These are phyloP conservation scores for Apiospora aurea DNA, from an alignment of 2,329 filamentous ascomycete genomes.

Conservation along the genomic window DNA sequence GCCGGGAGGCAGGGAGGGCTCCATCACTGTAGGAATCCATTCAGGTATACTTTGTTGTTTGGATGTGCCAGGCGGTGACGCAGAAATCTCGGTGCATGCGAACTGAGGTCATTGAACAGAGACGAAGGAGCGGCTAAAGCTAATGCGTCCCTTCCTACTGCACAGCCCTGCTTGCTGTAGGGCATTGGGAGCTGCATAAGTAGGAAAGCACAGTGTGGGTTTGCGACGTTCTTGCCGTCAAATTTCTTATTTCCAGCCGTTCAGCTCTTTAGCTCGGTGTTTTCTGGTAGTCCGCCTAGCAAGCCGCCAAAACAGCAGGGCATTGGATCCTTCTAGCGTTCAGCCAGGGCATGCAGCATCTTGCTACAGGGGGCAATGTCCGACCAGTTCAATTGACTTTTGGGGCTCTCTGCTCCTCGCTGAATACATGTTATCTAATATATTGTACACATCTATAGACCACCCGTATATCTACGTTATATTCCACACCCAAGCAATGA, in stretches of 20 bases:
- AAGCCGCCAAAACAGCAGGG: background rate
- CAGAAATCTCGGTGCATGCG: background rate
- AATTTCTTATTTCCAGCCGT: background rate
- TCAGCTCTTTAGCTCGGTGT: background rate
- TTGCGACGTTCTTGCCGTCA: background rate
- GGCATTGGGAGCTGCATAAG: background rate
- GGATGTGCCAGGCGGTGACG: background rate
- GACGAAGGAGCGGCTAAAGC: background rate
- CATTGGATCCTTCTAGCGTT: too few species aligned
- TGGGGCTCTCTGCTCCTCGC: too few species aligned
- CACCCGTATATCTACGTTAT: too few species aligned
- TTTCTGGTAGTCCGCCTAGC: background rate
- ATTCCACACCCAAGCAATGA: too few species aligned
- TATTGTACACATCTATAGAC: too few species aligned
- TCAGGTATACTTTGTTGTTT: background rate
- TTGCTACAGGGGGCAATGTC: background rate
- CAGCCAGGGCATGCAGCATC: background rate
- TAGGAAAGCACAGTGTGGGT: background rate
- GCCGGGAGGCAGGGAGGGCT: background rate
- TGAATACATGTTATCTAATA: too few species aligned
- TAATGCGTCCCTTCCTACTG: background rate
- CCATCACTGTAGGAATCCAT: background rate
- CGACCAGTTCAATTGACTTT: too few species aligned
- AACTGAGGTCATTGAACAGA: background rate
- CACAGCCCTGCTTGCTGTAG: background rate